These are phyloP conservation scores for Nicotiana attenuata DNA, from an alignment of 257 asterid genomes.

Conservation along the genomic window DNA sequence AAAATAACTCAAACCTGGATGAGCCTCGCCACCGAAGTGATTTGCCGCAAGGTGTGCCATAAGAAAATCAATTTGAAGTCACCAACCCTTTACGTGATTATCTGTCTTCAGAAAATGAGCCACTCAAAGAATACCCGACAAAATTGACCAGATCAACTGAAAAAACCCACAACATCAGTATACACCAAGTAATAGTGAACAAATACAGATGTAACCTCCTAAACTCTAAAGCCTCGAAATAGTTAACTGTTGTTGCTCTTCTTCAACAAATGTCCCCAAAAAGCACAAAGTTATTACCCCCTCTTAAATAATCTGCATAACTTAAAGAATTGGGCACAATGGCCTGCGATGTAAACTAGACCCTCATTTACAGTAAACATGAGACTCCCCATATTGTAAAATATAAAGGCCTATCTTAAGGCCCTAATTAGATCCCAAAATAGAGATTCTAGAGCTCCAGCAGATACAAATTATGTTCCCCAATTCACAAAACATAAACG, in stretches of 20 bases:
- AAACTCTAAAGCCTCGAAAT: neutral
- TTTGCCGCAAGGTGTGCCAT: conserved; percentile 58
- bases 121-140: conserved; percentile 3
- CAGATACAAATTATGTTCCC: too few species aligned
- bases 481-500: neutral
- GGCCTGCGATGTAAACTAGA: neutral
- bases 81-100: conserved; percentile 11
- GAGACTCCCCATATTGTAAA: neutral
- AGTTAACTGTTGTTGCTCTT: neutral
- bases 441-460: neutral
- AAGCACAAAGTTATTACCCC: neutral
- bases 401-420: neutral
- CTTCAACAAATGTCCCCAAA: neutral
- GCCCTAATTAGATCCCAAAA: neutral
- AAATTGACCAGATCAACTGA: conserved; percentile 12
- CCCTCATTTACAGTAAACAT: neutral
- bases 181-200: conserved; percentile 8
- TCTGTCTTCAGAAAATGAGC: conserved; percentile 15
- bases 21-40: conserved; percentile 50
- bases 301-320: neutral
- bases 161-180: conserved; percentile 16
- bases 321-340: neutral
- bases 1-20: conserved; percentile 45
- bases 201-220: neutral
- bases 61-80: conserved; percentile 28